Conservation (phyloP, 1,139 yeast species). For the Petasospora fabianii region DNA sequence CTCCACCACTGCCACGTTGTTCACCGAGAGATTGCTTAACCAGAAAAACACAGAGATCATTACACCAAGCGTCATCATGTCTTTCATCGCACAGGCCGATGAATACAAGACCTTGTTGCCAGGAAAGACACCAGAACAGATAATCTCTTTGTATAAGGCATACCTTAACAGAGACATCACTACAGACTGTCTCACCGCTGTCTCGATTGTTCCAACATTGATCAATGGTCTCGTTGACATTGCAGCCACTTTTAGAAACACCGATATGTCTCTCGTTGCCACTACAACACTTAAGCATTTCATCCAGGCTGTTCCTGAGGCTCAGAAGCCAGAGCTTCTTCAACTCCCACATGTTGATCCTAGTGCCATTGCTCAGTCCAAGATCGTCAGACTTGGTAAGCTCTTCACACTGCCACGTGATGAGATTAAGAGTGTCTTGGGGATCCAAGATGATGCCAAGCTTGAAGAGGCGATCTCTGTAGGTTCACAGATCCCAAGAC, state of each 20-base stretch:
- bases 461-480: slow-evolving; percentile 50
- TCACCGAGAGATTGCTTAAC: slow-evolving; percentile 60
- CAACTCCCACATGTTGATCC: slow-evolving; percentile 76
- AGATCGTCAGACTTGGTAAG: slow-evolving; percentile 62
- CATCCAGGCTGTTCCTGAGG: slow-evolving; percentile 69
- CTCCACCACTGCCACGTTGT: slow-evolving; percentile 73
- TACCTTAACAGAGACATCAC: slow-evolving; percentile 52
- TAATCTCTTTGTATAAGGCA: slow-evolving; percentile 48
- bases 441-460: slow-evolving; percentile 45
- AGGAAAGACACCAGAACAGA: slow-evolving; percentile 42
- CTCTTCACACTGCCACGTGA: slow-evolving; percentile 54
- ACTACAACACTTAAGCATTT: slow-evolving; percentile 69
- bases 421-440: slow-evolving; percentile 54
- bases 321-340: slow-evolving; percentile 58
- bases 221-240: slow-evolving; percentile 76
- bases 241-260: slow-evolving; percentile 72
- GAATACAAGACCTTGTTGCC: slow-evolving; percentile 48
- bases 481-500: slow-evolving; percentile 64
- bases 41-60: slow-evolving; percentile 75
- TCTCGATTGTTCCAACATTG: slow-evolving; percentile 62
- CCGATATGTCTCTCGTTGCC: slow-evolving; percentile 59
- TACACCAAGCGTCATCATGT: slow-evolving; percentile 53
- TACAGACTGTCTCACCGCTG: slow-evolving; percentile 45
- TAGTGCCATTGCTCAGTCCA: slow-evolving; percentile 38
- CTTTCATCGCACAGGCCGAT: slow-evolving; percentile 57